A percentile compares a stretch with the other conserved stretches of the same genome.
These are phyloP conservation scores for Abelmoschus esculentus DNA, from an alignment of 345 rosid genomes.

Conservation along the genomic window DNA sequence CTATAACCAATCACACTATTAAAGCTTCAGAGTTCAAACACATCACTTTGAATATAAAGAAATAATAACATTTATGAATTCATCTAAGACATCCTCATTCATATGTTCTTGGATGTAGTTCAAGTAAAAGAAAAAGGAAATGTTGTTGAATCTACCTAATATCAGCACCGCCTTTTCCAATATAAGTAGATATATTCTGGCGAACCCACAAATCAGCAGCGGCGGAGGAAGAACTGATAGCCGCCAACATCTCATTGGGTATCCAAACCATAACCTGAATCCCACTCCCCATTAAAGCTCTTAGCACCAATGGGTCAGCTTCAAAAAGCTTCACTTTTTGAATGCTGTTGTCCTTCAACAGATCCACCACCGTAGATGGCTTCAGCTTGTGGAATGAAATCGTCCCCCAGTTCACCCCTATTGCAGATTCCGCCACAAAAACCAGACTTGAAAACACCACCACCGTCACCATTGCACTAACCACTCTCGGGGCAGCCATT, in stretches of 20 bases:
- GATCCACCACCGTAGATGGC: slow-evolving; percentile 93
- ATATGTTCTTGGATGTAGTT: not conserved
- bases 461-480: slow-evolving; percentile 1
- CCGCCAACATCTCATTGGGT: slow-evolving; percentile 68
- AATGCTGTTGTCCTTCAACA: slow-evolving; percentile 65
- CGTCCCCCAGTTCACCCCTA: slow-evolving; percentile 97
- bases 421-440: slow-evolving; percentile 42
- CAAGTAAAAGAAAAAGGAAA: not conserved
- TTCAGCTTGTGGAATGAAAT: slow-evolving; percentile 52
- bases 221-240: slow-evolving; percentile 41
- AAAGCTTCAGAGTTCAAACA: too few relatives aligned
- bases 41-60: not conserved
- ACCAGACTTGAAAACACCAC: slow-evolving; percentile 17
- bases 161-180: slow-evolving; percentile 72
- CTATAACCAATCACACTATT: too few relatives aligned
- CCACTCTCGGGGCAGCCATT: slow-evolving; percentile 21
- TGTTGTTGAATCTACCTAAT: slow-evolving; percentile 41
- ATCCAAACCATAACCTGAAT: slow-evolving; percentile 86
- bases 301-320: slow-evolving; percentile 54
- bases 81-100: not conserved
- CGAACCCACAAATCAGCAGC: slow-evolving; percentile 73
- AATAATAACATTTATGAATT: not conserved
- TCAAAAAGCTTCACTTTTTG: slow-evolving; percentile 82
- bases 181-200: slow-evolving; percentile 66
- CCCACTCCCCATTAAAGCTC: slow-evolving; percentile 64